Evolutionary conservation across 2,329 filamentous ascomycete species (phyloP), one percentile per base, ranked within the genome.

Genomic region (Corinectria fuckeliana): DNA sequence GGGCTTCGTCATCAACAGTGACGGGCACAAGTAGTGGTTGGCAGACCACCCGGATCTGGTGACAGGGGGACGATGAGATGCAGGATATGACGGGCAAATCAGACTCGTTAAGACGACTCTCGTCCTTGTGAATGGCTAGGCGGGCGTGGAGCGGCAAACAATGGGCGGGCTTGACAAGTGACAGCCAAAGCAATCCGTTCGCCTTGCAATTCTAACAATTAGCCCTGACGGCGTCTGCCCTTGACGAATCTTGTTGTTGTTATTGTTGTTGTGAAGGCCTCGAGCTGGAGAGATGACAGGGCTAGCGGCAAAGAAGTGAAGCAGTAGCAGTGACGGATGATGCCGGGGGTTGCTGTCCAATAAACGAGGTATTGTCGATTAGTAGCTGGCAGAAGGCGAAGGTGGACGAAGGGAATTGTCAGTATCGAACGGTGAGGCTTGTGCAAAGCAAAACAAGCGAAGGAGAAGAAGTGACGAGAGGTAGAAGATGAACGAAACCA

Each of bases 31-130:
- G 60, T 64, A 52, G 30, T 58, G 56, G 53, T 65, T 58, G 60
- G 50, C 41, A 50, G 63, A 58, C 52, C 44, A 64, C 50, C 34
- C 47, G 58, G 28, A 56, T 58, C 49, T 50, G 64, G 23, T 49
- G 58, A 56, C 68, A 69, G 65, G 68, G 68, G 68, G 58, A 52
- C 18, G 47, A 59, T 51, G 57, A 50, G 50, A 45, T 63, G 64
- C 64, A 69, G 65, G 55, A 56, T 56, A 56, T 56, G 56, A 32
- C 53, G 44, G 60, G 58, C 68, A 70, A 70, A 70, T 70, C 68
- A 70, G 56, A 66, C 50, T 64, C 45, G 51, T 56, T 39, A 66
- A 54, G 56, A 44, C 42, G 34, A 59, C 45, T 53, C 55, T 67
- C 41, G 48, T 61, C 45, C 51, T 61, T 65, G 53, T 70, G 68